Conservation (phyloP, 257 asterid genomes). For the Przewalskia tangutica region DNA sequence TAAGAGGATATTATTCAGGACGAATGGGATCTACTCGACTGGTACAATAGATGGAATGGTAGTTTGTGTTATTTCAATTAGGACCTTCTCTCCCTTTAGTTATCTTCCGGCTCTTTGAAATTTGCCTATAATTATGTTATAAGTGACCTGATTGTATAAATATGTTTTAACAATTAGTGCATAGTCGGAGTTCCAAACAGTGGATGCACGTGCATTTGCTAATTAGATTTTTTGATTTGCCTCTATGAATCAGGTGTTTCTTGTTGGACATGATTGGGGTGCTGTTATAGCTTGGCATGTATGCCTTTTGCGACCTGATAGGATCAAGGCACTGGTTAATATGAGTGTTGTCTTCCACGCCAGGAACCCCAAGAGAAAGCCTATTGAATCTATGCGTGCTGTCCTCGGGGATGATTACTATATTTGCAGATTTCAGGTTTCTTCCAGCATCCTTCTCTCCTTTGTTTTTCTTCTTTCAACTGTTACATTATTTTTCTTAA, state of each 20-base stretch:
- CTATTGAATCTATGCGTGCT: conserved; percentile 52
- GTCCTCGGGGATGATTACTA: conserved; percentile 75
- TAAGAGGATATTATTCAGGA: neutral
- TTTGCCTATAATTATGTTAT: neutral
- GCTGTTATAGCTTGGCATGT: conserved; percentile 71
- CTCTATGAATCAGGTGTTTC: conserved; percentile 19
- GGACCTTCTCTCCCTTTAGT: neutral
- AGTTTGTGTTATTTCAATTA: neutral
- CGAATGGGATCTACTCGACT: neutral
- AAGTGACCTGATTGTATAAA: neutral
- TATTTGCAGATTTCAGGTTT: conserved; percentile 86
- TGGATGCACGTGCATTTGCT: neutral
- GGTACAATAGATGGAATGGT: neutral
- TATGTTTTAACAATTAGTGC: neutral
- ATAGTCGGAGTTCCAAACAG: neutral
- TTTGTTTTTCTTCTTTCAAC: neutral
- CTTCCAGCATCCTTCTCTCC: neutral
- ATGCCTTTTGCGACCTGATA: conserved; percentile 65
- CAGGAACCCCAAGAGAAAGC: conserved; percentile 48
- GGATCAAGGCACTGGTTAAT: conserved; percentile 71
- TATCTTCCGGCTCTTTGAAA: neutral
- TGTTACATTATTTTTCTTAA: neutral
- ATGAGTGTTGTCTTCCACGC: conserved; percentile 57
- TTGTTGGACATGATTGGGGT: conserved; percentile 99
- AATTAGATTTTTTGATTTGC: neutral